These are phyloP conservation scores for Globisporangium perplexum DNA, from an alignment of 352 stramenopile genomes.

Conservation along the genomic window DNA sequence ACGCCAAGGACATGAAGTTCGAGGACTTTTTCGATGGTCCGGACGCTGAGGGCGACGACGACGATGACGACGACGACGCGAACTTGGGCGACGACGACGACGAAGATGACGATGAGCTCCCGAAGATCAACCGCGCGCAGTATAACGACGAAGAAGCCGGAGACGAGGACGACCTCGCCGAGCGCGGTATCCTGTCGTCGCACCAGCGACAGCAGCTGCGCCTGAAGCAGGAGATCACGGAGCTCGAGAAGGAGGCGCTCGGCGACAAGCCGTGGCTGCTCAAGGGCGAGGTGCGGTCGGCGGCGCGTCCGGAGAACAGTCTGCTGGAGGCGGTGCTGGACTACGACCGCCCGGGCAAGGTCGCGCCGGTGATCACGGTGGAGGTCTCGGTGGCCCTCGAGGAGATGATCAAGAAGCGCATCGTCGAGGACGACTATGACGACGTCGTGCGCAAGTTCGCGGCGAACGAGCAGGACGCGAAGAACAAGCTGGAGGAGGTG, in stretches of 20 bases:
- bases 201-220: constrained; percentile 63
- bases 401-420: constrained; percentile 93
- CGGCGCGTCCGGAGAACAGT: constrained; percentile 88
- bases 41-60: constrained; percentile 30
- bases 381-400: constrained; percentile 91
- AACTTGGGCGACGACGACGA: constrained; percentile 37
- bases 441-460: constrained; percentile 91
- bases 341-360: constrained; percentile 91
- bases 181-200: constrained; percentile 77
- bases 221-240: constrained; percentile 79
- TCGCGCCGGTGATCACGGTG: constrained; percentile 89
- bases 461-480: constrained; percentile 61
- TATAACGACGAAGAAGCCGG: constrained; percentile 49
- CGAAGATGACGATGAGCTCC: constrained; percentile 53
- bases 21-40: constrained; percentile 59
- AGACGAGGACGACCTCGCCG: constrained; percentile 65
- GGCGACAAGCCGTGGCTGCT: constrained; percentile 92
- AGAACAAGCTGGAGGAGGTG: constrained; percentile 90
- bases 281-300: constrained; percentile 88
- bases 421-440: constrained; percentile 94
- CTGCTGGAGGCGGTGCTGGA: constrained; percentile 91
- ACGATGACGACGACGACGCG: constrained; percentile 36
- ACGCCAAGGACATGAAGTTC: constrained; percentile 49
- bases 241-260: constrained; percentile 86
- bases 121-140: constrained; percentile 41